These are phyloP conservation scores for Anthracocystis walkeri DNA, from an alignment of 1,284 basidiomycete species.

Conservation along the genomic window DNA sequence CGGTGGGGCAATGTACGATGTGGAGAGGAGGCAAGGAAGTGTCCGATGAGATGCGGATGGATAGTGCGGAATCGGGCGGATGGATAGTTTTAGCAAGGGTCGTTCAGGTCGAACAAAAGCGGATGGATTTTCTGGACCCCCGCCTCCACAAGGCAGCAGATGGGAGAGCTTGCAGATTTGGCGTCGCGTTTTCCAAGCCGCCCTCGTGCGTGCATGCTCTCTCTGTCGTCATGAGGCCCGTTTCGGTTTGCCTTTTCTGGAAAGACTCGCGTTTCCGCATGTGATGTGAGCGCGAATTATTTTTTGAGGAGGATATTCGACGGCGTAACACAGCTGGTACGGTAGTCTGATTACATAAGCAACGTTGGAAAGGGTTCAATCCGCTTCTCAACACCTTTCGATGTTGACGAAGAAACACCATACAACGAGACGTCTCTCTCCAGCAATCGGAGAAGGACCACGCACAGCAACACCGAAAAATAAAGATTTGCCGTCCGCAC, in stretches of 20 bases:
- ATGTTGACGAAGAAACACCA: not conserved
- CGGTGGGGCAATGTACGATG: slow-evolving; percentile 3
- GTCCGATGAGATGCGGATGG: slow-evolving; percentile 18
- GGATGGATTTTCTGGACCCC: slow-evolving; percentile 31
- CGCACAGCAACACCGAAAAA: too few relatives aligned
- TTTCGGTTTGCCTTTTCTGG: not conserved
- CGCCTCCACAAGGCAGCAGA: slow-evolving; percentile 15
- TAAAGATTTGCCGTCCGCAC: too few relatives aligned
- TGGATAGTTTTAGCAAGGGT: slow-evolving; percentile 27
- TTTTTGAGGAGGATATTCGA: not conserved
- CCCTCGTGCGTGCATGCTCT: not conserved
- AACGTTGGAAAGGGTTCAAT: not conserved
- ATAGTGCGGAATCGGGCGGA: slow-evolving; percentile 19
- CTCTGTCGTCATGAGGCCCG: slow-evolving; percentile 6
- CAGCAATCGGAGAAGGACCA: too few relatives aligned
- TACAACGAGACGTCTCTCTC: not conserved
- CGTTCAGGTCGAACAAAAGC: slow-evolving; percentile 2
- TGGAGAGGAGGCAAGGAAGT: slow-evolving; percentile 15
- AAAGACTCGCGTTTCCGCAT: slow-evolving; percentile 1
- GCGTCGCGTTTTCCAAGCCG: too few relatives aligned
- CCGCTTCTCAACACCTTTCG: not conserved
- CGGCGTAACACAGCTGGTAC: too few relatives aligned
- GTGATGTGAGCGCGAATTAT: not conserved
- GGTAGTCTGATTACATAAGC: slow-evolving; percentile 7
- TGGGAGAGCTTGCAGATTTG: too few relatives aligned